Base-by-base conservation (phyloP, 1,284 basidiomycete species). In the Heterobasidion occidentale region DNA sequence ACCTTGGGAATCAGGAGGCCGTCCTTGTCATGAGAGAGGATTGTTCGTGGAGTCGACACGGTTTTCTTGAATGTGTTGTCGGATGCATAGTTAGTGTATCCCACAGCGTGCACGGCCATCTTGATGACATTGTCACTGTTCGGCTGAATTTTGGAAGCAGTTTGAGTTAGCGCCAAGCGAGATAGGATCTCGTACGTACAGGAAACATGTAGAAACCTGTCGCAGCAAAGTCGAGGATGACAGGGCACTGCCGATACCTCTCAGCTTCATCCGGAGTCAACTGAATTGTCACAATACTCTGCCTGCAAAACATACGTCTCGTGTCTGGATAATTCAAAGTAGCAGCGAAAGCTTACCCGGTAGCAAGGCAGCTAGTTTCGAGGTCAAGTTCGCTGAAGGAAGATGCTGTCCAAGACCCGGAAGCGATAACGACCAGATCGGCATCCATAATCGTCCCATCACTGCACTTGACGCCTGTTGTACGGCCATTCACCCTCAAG, bases 391-490 rank as follows among this genome's bases (percentile, higher is more conserved):
- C 77, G 8, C 84, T 81, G 65, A 95, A 91, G 1, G 87, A 71
- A 0, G 88, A 86, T 2, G 86, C 80, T 0, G 92, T 92, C 94
- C 94, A 94, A 5, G 90, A 81, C 20, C 92, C 92, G 7, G 83
- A 75, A 12, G 90, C 83, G 36, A 94, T 67, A 27, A 94, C 73
- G 6, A 90, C 75, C 35, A 80, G 60, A 45, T 82, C 76, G 0
- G 83, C 86, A 14, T 71, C 63, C 60, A 82, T 80, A 11, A 64
- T 63, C 20, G 77, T 77, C 1, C 87, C 90, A 65, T 86, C 82
- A 19, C 70, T 69, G 59, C 90, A 86, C 38, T 70, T 68, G 2
- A 92, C 88, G 0, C 89, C 90, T 1, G 64, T 72, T 2, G 87
- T 69, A 4, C 74, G 77, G 17, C 67, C 63, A 56, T 65, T 57